Evolutionary conservation across 1,139 yeast genomes (phyloP).

Genomic region (Dujonia santamariae): DNA sequence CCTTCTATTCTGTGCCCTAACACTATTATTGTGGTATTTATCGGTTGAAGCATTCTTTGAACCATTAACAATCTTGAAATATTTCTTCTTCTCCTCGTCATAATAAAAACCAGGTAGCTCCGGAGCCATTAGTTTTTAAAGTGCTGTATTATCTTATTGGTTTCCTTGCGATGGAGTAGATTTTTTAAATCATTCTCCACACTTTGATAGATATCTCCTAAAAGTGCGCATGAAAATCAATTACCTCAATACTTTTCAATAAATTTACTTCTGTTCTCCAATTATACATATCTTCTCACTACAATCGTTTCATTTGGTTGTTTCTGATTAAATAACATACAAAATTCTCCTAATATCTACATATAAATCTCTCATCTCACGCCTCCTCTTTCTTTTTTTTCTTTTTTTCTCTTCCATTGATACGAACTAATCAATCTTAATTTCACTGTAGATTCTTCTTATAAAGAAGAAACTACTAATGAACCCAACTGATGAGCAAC

Average conservation of each 20-base stretch:
- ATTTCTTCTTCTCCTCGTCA: conserved; percentile 39
- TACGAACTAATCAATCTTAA: conserved; percentile 64
- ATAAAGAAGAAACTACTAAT: conserved; percentile 71
- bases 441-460: conserved; percentile 74
- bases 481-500: conserved; percentile 90
- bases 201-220: too few species aligned
- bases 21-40: conserved; percentile 32
- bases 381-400: not conserved
- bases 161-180: too few species aligned
- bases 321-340: too few species aligned
- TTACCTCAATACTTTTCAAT: too few species aligned
- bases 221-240: too few species aligned
- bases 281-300: too few species aligned
- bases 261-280: too few species aligned
- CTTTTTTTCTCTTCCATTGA: not conserved
- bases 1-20: too few species aligned
- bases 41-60: conserved; percentile 3
- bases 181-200: too few species aligned
- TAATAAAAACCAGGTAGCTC: conserved; percentile 46
- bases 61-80: conserved; percentile 46
- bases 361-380: not conserved
- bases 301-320: too few species aligned
- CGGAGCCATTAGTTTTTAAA: conserved; percentile 6
- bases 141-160: too few species aligned
- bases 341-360: too few species aligned